A percentile compares a stretch with the other conserved stretches of the same genome.
phyloP scores from a whole-genome alignment of 2,329 filamentous ascomycete genomes.

The Ilyonectria robusta region DNA sequence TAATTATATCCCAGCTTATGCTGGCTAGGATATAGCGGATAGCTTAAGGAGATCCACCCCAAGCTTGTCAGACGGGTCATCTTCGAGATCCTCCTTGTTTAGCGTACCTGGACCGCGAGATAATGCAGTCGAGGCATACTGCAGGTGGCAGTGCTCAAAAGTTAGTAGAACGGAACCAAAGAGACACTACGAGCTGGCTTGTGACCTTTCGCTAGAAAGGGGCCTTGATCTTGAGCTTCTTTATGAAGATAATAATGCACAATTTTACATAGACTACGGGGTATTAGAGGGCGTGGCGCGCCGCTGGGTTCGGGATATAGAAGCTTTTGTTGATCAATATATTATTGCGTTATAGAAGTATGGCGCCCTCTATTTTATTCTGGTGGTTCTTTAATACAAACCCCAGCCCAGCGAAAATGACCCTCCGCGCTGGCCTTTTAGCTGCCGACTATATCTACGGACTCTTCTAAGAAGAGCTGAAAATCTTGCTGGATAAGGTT shows the following conservation, averaged over 20 bases:
- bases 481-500: conserved; percentile 39
- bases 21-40: too few species aligned
- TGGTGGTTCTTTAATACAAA: conserved; percentile 7
- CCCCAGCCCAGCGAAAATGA: conserved; percentile 23
- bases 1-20: neutral
- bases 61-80: neutral
- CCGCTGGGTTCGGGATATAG: neutral
- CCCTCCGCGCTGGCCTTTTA: conserved; percentile 22
- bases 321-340: neutral
- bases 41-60: neutral
- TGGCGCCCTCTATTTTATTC: conserved; percentile 4
- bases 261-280: neutral
- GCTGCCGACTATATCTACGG: conserved; percentile 35
- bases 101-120: neutral
- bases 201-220: neutral
- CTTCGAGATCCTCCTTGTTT: neutral
- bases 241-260: neutral
- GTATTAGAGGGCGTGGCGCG: neutral
- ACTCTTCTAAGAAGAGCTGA: conserved; percentile 36
- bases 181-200: neutral
- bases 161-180: neutral
- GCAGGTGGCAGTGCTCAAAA: neutral
- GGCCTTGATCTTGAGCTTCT: neutral
- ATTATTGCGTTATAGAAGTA: neutral
- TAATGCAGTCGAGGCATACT: neutral